Evolutionary conservation across 2,329 filamentous ascomycete species (phyloP).

Genomic region (Sporothrix euskadiensis): DNA sequence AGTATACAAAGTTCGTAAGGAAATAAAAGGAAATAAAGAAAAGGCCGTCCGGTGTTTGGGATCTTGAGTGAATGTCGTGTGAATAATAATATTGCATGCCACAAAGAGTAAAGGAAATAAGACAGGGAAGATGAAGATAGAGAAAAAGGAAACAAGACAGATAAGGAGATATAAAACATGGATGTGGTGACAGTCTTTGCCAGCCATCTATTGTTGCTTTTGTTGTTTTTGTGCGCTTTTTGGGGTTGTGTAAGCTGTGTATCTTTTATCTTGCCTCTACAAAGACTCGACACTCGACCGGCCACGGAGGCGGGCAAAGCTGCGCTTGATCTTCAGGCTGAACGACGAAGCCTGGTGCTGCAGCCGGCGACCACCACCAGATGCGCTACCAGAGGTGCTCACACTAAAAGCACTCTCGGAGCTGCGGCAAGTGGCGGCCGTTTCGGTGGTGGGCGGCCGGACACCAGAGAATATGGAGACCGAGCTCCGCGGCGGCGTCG

Average conservation of each 20-base stretch:
- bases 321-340: conserved; percentile 26
- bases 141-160: not conserved
- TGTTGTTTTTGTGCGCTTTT: not conserved
- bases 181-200: not conserved
- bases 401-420: conserved; percentile 19
- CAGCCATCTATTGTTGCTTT: not conserved
- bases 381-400: not conserved
- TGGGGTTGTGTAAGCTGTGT: not conserved
- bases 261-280: not conserved
- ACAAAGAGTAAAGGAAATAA: not conserved
- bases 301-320: conserved; percentile 24
- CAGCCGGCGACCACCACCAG: not conserved
- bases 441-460: not conserved
- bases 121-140: not conserved
- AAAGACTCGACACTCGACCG: conserved; percentile 16
- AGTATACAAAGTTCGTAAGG: not conserved
- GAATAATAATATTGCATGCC: not conserved
- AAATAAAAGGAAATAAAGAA: not conserved
- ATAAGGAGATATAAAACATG: not conserved
- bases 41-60: not conserved
- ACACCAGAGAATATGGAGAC: not conserved
- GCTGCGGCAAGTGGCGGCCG: not conserved
- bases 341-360: conserved; percentile 19
- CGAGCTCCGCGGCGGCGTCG: not conserved
- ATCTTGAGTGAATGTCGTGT: conserved; percentile 1